Percentiles rank a stretch among this genome's conserved stretches.
phyloP scores from a whole-genome alignment of 2,329 filamentous ascomycete species.

The Ampelomyces quisqualis region DNA sequence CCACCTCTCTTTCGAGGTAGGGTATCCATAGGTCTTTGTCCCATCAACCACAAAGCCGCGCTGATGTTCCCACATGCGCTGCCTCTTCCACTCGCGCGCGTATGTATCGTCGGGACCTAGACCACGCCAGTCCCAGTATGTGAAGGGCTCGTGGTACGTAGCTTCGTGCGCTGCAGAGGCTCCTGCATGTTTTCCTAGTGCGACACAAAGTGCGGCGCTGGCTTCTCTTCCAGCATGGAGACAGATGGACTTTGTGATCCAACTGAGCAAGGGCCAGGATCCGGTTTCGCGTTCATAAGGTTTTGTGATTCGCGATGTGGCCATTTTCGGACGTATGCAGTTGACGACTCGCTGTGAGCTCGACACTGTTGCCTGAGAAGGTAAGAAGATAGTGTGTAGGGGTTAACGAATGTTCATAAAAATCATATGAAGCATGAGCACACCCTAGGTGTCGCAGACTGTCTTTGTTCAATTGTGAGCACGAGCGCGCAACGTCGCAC shows the following conservation, averaged over 20 bases:
- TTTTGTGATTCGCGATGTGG: not conserved
- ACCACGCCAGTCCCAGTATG: conserved; percentile 31
- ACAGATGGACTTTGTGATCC: conserved; percentile 4
- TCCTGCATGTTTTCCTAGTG: conserved; percentile 2
- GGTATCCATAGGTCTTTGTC: conserved; percentile 5
- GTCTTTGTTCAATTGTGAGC: conserved; percentile 6
- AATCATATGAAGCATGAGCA: not conserved
- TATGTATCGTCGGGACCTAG: conserved; percentile 3
- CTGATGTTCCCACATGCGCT: conserved; percentile 21
- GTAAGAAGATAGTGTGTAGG: too few species aligned
- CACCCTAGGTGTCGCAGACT: not conserved
- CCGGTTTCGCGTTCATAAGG: not conserved
- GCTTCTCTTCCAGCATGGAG: conserved; percentile 15
- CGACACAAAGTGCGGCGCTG: conserved; percentile 14
- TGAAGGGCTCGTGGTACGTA: conserved; percentile 26
- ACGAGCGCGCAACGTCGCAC: not conserved
- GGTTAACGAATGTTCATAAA: too few species aligned
- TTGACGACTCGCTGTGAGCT: too few species aligned
- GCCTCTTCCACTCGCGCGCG: conserved; percentile 9
- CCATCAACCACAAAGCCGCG: conserved; percentile 12
- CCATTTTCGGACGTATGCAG: not conserved
- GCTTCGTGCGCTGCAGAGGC: conserved; percentile 5
- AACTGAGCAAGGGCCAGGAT: conserved; percentile 5
- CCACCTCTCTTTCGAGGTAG: conserved; percentile 19
- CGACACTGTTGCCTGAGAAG: too few species aligned